Conservation (phyloP, 768 basidiomycete genomes). For the Termitomyces sp. region DNA sequence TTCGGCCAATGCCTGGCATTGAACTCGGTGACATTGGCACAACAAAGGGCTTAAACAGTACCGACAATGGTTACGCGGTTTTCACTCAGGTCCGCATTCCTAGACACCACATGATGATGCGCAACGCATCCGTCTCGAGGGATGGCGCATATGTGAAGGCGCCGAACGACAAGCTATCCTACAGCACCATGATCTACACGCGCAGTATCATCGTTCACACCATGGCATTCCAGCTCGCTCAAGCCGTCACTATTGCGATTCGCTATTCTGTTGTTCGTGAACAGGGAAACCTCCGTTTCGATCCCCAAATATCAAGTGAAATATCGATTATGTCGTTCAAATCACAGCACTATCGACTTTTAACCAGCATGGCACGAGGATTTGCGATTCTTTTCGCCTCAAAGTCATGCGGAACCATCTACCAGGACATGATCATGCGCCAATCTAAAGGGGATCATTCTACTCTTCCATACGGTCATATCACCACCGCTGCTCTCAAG, state of each 20-base stretch:
- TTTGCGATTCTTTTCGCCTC: constrained; percentile 22
- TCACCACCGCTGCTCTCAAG: constrained; percentile 22
- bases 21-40: constrained; percentile 27
- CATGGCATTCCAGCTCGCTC: constrained; percentile 24
- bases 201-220: constrained; percentile 16
- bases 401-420: constrained; percentile 13
- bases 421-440: constrained; percentile 14
- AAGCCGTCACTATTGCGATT: constrained; percentile 24
- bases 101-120: constrained; percentile 23
- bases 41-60: constrained; percentile 22
- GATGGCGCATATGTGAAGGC: constrained; percentile 20
- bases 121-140: constrained; percentile 18
- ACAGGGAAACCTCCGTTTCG: constrained; percentile 23
- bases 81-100: constrained; percentile 25
- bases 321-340: constrained; percentile 22
- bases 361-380: constrained; percentile 18
- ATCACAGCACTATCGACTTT: constrained; percentile 23
- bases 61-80: constrained; percentile 26
- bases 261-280: constrained; percentile 27
- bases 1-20: constrained; percentile 21
- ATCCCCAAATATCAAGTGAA: constrained; percentile 10
- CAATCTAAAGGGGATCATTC: constrained; percentile 13
- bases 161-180: constrained; percentile 17
- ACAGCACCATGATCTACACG: constrained; percentile 23
- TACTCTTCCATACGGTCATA: constrained; percentile 17